Evolutionary conservation across 495 filamentous ascomycete species (phyloP).

Genomic region (Tuber aestivum): DNA sequence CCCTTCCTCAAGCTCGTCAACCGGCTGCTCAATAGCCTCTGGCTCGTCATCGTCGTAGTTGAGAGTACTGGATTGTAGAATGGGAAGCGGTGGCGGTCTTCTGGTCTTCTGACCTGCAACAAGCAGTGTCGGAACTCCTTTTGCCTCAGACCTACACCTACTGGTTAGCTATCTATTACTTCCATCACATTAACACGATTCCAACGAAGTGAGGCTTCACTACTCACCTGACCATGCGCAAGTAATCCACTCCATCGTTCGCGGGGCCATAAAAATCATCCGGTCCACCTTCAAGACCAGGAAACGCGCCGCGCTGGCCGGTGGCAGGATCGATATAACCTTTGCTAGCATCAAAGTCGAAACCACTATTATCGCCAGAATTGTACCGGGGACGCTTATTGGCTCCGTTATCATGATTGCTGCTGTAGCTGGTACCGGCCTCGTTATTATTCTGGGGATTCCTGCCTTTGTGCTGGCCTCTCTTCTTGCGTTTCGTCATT

Average conservation of each 20-base stretch:
- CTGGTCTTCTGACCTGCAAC: conserved; percentile 41
- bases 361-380: conserved; percentile 5
- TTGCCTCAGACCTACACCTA: conserved; percentile 63
- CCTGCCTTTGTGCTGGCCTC: neutral
- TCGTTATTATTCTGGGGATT: conserved; percentile 14
- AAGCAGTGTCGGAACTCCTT: conserved; percentile 58
- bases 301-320: conserved; percentile 72
- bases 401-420: conserved; percentile 12
- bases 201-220: conserved; percentile 18
- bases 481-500: conserved; percentile 2
- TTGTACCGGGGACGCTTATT: conserved; percentile 13
- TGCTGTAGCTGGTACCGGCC: conserved; percentile 3
- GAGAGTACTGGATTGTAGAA: conserved; percentile 18
- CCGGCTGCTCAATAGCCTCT: conserved; percentile 11
- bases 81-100: neutral
- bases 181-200: conserved; percentile 32
- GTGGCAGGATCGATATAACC: conserved; percentile 59
- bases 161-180: conserved; percentile 44
- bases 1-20: conserved; percentile 18
- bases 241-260: conserved; percentile 63
- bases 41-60: conserved; percentile 33
- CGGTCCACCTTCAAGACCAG: conserved; percentile 60
- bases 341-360: conserved; percentile 20
- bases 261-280: conserved; percentile 54
- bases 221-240: conserved; percentile 73